Evolutionary conservation across 371 early-diverging fungal species (phyloP).

Genomic region (Circinella umbellata): DNA sequence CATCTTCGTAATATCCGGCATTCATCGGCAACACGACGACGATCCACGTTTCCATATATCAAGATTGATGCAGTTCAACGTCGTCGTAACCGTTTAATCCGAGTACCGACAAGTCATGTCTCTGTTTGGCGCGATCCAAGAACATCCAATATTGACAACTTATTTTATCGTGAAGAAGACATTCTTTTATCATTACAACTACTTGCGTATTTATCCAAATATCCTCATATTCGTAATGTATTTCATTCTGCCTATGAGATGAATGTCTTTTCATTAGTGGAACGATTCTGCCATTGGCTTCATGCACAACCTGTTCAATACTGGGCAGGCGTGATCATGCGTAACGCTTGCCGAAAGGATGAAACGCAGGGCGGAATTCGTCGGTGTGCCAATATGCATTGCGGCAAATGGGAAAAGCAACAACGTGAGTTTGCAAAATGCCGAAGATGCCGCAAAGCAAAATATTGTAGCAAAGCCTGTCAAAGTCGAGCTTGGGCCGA

Average conservation of each 20-base stretch:
- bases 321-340: slow-evolving; percentile 85
- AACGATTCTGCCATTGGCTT: slow-evolving; percentile 58
- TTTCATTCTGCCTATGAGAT: slow-evolving; percentile 65
- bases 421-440: slow-evolving; percentile 82
- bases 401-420: slow-evolving; percentile 74
- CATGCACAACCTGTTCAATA: slow-evolving; percentile 55
- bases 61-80: slow-evolving; percentile 37
- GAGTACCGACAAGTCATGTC: slow-evolving; percentile 20
- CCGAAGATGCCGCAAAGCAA: slow-evolving; percentile 80
- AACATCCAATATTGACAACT: slow-evolving; percentile 35
- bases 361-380: slow-evolving; percentile 72
- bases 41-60: slow-evolving; percentile 47
- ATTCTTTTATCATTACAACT: slow-evolving; percentile 85
- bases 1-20: slow-evolving; percentile 7
- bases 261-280: slow-evolving; percentile 79
- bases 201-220: slow-evolving; percentile 87
- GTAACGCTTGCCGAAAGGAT: slow-evolving; percentile 82
- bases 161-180: slow-evolving; percentile 83
- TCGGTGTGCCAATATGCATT: slow-evolving; percentile 76
- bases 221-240: slow-evolving; percentile 70
- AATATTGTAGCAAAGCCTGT: slow-evolving; percentile 78
- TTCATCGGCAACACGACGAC: slow-evolving; percentile 21
- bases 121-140: slow-evolving; percentile 24
- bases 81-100: slow-evolving; percentile 33
- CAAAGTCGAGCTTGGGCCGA: slow-evolving; percentile 79